phyloP scores from a whole-genome alignment of 257 asterid genomes.

The Marsdenia floribunda region DNA sequence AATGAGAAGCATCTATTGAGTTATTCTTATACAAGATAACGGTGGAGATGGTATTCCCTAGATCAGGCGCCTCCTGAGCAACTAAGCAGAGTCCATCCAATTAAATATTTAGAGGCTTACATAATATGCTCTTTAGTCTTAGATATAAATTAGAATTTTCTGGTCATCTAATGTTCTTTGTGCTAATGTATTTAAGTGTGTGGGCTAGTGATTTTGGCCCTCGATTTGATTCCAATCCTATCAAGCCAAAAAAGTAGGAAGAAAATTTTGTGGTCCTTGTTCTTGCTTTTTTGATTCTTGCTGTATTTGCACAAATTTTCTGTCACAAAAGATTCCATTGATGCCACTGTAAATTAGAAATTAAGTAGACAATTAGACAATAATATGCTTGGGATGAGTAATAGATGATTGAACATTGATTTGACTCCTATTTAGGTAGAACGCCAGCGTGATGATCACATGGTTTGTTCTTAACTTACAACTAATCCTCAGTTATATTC shows the following conservation, averaged over 20 bases:
- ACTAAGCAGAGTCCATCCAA: background rate
- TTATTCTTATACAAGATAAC: background rate
- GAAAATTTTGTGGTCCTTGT: background rate
- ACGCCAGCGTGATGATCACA: constrained; percentile 24
- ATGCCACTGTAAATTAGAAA: background rate
- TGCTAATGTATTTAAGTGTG: background rate
- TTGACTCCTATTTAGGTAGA: no score
- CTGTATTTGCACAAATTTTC: background rate
- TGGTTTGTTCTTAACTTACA: constrained; percentile 18
- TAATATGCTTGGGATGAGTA: background rate
- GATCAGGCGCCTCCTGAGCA: background rate
- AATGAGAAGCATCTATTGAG: background rate
- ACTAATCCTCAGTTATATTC: constrained; percentile 22
- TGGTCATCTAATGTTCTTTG: no score
- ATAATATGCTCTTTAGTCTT: background rate
- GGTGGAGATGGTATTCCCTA: background rate
- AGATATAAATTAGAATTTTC: background rate
- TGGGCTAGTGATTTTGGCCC: background rate
- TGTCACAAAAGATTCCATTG: background rate
- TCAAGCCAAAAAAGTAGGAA: background rate
- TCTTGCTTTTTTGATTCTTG: background rate
- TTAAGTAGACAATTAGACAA: no score
- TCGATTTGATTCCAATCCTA: constrained; percentile 19
- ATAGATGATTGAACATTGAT: background rate
- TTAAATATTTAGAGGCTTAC: background rate